Base-by-base conservation (phyloP, 371 early-diverging fungal genomes). In the Conidiobolus incongruus region DNA sequence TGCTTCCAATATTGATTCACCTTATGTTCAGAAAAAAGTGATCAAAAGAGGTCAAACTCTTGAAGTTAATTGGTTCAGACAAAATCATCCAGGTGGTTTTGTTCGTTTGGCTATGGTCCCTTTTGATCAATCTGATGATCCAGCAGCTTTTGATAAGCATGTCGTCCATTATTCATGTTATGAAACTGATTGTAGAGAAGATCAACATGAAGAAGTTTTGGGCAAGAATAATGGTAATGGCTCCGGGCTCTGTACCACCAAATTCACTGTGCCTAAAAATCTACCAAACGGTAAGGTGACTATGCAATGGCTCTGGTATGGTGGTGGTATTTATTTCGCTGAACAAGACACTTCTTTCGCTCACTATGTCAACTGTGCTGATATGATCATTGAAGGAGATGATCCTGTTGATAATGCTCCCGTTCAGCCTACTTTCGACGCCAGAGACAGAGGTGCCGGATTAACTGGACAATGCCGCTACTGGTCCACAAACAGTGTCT, bases 11-110 rank as follows among this genome's bases (percentile, higher is more conserved):
- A 33, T 43, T 22, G 6, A 12, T 7, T 11, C 8, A 5, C 43
- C 31, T 2, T 43, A 8, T 20, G 6, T 33, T 19, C 43, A 10
- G 13, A 43, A 43, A 21, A 13, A 33, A 22, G 19, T 33, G 5
- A 20, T 33, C 10, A 52, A 56, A 48, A 61, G 72, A 5, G 72
- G 71, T 7, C 62, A 66, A 35, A 48, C 50, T 31, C 48, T 70
- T 11, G 48, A 50, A 0, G 54, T 72, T 22, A 38, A 51, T 17
- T 72, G 72, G 72, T 44, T 53, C 12, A 57, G 72, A 5, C 55
- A 59, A 44, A 72, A 72, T 51, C 72, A 72, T 40, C 68, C 73
- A 0, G 73, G 67, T 2, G 73, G 73, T 2, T 72, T 72, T 47
- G 64, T 72, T 23, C 60, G 71, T 12, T 49, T 69, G 30, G 52